Evolutionary conservation across 2,329 filamentous ascomycete species (phyloP).

Genomic region (Coniochaeta ligniaria): DNA sequence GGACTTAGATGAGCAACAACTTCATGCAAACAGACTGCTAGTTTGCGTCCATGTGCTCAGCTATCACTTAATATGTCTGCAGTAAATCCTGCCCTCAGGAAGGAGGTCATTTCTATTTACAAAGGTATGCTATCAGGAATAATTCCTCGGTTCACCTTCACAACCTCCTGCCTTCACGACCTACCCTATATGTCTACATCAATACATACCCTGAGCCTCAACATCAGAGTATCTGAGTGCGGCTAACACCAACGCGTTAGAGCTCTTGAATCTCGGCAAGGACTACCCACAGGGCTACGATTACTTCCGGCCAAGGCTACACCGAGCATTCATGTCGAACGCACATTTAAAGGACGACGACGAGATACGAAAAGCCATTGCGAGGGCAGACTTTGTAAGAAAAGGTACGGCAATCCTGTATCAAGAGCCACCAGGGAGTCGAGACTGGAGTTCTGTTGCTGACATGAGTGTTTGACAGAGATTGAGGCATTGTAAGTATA

Average conservation of each 20-base stretch:
- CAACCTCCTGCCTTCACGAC: not conserved
- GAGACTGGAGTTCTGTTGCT: not conserved
- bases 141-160: not conserved
- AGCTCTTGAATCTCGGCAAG: constrained; percentile 75
- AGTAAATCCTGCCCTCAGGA: constrained; percentile 53
- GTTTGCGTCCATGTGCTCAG: not conserved
- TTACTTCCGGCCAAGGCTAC: constrained; percentile 75
- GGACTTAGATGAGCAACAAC: too few relatives aligned
- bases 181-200: not conserved
- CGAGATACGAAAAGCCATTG: constrained; percentile 69
- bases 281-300: constrained; percentile 78
- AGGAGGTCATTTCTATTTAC: constrained; percentile 78
- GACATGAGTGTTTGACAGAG: constrained; percentile 42
- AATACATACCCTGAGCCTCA: not conserved
- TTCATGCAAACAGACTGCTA: too few relatives aligned
- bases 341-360: constrained; percentile 62
- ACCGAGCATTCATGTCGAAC: constrained; percentile 79
- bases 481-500: constrained; percentile 79
- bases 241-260: constrained; percentile 32
- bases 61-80: constrained; percentile 17
- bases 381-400: constrained; percentile 78
- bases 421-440: not conserved
- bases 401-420: constrained; percentile 54
- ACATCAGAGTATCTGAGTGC: not conserved
- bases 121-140: constrained; percentile 53